Conservation (phyloP, 306 rosid species). For the Cucurbita ficifolia region DNA sequence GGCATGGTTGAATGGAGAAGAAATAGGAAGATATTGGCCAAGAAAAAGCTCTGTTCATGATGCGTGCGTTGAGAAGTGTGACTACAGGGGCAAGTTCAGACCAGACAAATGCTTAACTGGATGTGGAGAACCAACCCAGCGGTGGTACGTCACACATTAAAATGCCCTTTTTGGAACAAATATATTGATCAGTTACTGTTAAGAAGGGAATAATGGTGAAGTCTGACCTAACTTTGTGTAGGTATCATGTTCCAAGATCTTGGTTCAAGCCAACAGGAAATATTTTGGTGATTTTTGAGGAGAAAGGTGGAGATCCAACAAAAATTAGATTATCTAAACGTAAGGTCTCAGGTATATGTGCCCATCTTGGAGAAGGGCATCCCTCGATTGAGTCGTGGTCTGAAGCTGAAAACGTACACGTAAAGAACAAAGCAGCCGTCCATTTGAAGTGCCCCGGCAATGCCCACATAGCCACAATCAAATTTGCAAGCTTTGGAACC, state of each 20-base stretch:
- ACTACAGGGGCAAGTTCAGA: conserved; percentile 70
- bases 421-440: conserved; percentile 20
- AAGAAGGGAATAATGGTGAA: background rate
- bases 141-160: conserved; percentile 38
- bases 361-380: conserved; percentile 46
- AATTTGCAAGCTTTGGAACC: conserved; percentile 73
- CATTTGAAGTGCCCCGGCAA: conserved; percentile 45
- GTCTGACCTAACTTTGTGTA: conserved; percentile 12
- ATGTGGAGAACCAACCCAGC: conserved; percentile 85
- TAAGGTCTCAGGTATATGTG: conserved; percentile 38
- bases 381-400: conserved; percentile 35
- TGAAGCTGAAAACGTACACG: conserved; percentile 15
- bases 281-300: conserved; percentile 68
- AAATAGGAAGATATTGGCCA: conserved; percentile 96
- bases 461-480: conserved; percentile 28
- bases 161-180: background rate
- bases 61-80: conserved; percentile 61
- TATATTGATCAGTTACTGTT: background rate
- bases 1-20: conserved; percentile 97
- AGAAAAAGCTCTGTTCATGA: conserved; percentile 37
- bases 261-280: conserved; percentile 95
- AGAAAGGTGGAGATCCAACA: conserved; percentile 80
- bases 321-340: conserved; percentile 39
- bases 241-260: conserved; percentile 96
- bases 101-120: conserved; percentile 83